These are phyloP conservation scores for Thuja plicata DNA, from an alignment of 83 land plant genomes.

Conservation along the genomic window DNA sequence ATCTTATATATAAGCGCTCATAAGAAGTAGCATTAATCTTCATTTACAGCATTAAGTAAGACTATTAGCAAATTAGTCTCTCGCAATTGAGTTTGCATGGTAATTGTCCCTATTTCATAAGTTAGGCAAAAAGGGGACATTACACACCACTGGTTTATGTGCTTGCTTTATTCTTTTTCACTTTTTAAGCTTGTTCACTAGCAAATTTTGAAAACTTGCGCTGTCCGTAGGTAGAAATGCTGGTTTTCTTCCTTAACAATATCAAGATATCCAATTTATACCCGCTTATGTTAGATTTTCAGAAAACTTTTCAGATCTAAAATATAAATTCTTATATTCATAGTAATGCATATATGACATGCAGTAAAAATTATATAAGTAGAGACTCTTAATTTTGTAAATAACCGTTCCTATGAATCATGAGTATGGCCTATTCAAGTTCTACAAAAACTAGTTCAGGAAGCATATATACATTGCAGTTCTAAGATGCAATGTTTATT, in stretches of 20 bases:
- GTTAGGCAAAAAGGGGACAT: no score
- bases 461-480: not conserved
- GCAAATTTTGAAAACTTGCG: not conserved
- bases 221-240: not conserved
- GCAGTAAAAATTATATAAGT: not conserved
- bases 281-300: not conserved
- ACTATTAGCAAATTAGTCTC: no score
- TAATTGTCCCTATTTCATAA: no score
- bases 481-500: not conserved
- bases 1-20: no score
- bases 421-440: not conserved
- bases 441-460: not conserved
- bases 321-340: not conserved
- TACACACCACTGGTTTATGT: no score
- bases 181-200: not conserved
- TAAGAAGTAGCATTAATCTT: no score
- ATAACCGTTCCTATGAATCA: not conserved
- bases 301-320: not conserved
- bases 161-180: not conserved
- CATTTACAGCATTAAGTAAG: no score
- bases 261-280: not conserved
- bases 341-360: not conserved
- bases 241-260: not conserved
- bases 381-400: not conserved
- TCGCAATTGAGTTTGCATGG: no score